Base-by-base conservation (phyloP, 2,329 filamentous ascomycete genomes). In the Rhynchosporium agropyri region DNA sequence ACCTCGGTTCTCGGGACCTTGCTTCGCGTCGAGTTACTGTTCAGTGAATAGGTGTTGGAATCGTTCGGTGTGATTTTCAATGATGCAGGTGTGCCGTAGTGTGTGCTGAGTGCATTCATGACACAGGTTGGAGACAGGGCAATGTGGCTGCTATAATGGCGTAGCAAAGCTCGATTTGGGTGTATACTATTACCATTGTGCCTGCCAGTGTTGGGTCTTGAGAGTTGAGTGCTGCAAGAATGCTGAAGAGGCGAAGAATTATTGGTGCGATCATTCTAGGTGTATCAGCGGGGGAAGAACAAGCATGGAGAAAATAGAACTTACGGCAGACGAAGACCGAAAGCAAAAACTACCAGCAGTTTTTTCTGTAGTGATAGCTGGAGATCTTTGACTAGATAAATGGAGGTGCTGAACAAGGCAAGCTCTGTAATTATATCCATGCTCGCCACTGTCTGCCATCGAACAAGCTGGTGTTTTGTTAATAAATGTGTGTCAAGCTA, bases 111-210 rank as follows among this genome's bases (percentile, higher is more conserved):
- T 6, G 72, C 77, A 3, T 74, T 71, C 67, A 80, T 74, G 60
- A 81, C 81, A 81, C 81, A 2, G 79, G 77, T 48, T 78, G 76
- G 20, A 81, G 72, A 57, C 77, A 79, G 0, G 79, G 78, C 8
- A 77, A 74, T 0, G 76, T 78, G 15, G 76, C 75, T 20, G 78
- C 74, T 4, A 80, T 72, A 10, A 81, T 73, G 46, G 75, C 75
- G 58, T 78, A 77, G 59, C 74, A 72, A 9, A 80, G 66, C 63
- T 80, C 75, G 48, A 78, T 70, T 63, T 80, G 78, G 0, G 76
- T 76, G 51, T 75, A 74, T 1, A 79, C 71, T 1, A 69, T 72
- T 2, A 74, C 71, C 12, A 75, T 68, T 12, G 75, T 73, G 20
- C 75, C 76, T 31, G 71, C 62, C 4, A 81, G 72, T 3, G 76